phyloP scores from a whole-genome alignment of 257 asterid genomes.

The Hygrophila difformis region DNA sequence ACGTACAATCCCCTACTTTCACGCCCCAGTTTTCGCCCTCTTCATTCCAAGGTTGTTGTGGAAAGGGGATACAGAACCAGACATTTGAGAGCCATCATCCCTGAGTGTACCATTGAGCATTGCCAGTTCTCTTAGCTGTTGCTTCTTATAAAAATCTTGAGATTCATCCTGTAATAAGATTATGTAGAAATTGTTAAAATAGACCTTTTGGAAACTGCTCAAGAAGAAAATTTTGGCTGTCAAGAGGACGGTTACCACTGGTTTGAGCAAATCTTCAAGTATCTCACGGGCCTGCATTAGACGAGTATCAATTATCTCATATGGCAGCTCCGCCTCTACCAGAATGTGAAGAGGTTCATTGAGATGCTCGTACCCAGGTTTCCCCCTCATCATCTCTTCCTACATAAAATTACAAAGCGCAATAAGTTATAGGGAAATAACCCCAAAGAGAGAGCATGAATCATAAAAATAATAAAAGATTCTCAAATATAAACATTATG shows the following conservation, averaged over 20 bases:
- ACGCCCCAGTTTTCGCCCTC: slow-evolving; percentile 94
- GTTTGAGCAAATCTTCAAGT: slow-evolving; percentile 86
- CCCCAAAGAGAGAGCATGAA: too few relatives aligned
- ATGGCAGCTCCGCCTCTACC: slow-evolving; percentile 90
- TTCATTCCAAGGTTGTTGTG: slow-evolving; percentile 91
- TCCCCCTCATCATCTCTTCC: slow-evolving; percentile 99
- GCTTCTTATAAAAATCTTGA: slow-evolving; percentile 82
- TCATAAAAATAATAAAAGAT: too few relatives aligned
- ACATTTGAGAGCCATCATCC: slow-evolving; percentile 83
- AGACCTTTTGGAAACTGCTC: too few relatives aligned
- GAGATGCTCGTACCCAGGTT: slow-evolving; percentile 94
- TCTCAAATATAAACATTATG: too few relatives aligned
- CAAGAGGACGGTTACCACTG: slow-evolving; percentile 44
- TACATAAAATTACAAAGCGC: too few relatives aligned
- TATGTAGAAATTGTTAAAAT: background rate
- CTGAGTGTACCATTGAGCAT: slow-evolving; percentile 84
- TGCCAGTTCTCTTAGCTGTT: slow-evolving; percentile 91
- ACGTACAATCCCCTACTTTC: slow-evolving; percentile 19
- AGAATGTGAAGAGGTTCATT: slow-evolving; percentile 94
- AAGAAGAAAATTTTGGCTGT: too few relatives aligned
- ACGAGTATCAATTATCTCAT: slow-evolving; percentile 84
- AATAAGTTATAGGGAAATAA: too few relatives aligned
- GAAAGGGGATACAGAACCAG: slow-evolving; percentile 88
- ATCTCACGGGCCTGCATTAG: slow-evolving; percentile 92
- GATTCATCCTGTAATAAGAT: slow-evolving; percentile 62